These are phyloP conservation scores for Colletotrichum salicis DNA, from an alignment of 2,329 filamentous ascomycete genomes.

Conservation along the genomic window DNA sequence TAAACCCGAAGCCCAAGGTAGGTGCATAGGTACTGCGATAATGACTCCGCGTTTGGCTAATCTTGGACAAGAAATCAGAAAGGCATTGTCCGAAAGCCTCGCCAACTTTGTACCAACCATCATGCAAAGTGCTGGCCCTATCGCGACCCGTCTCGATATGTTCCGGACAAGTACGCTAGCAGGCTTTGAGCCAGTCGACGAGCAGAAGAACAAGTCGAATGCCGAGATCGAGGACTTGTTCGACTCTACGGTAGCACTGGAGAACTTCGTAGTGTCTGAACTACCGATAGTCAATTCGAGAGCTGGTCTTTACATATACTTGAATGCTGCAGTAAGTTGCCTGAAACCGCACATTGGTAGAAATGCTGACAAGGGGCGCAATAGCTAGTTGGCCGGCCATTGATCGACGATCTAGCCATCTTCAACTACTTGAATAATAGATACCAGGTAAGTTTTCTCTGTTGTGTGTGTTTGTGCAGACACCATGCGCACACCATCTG, in stretches of 20 bases:
- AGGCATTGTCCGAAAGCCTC: slow-evolving; percentile 61
- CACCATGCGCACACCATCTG: background rate
- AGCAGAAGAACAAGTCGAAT: slow-evolving; percentile 60
- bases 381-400: slow-evolving; percentile 83
- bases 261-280: slow-evolving; percentile 68
- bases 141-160: slow-evolving; percentile 63
- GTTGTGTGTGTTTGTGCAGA: background rate
- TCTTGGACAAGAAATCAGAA: slow-evolving; percentile 53
- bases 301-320: slow-evolving; percentile 84
- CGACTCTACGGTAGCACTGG: slow-evolving; percentile 65
- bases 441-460: slow-evolving; percentile 72
- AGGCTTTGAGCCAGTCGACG: slow-evolving; percentile 64
- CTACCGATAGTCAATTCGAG: slow-evolving; percentile 79
- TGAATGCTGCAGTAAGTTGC: slow-evolving; percentile 79
- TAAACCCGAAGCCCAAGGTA: slow-evolving; percentile 64
- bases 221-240: slow-evolving; percentile 67
- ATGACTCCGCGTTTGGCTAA: background rate
- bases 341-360: no score
- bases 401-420: slow-evolving; percentile 83
- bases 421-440: slow-evolving; percentile 85
- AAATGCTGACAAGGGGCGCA: slow-evolving; percentile 39
- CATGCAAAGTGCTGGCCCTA: slow-evolving; percentile 65
- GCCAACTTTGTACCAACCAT: slow-evolving; percentile 66
- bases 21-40: slow-evolving; percentile 25
- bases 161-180: slow-evolving; percentile 68